Base-by-base conservation (phyloP, 192 early-diverging fungal genomes). In the Allomyces arbusculus region DNA sequence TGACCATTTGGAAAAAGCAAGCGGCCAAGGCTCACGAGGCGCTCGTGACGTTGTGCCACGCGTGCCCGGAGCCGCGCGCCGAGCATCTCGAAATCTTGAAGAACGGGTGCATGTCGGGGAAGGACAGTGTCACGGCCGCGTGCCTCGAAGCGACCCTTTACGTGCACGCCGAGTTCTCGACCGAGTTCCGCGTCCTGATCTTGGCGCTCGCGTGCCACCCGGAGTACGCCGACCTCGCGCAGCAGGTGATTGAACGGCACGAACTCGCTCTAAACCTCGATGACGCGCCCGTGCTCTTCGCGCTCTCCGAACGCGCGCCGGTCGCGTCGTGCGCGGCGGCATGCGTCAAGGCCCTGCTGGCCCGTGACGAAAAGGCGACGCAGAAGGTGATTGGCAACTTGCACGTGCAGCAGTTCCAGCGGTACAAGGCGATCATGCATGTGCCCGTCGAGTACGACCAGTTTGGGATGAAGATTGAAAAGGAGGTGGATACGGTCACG, bases 381-480 rank as follows among this genome's bases (percentile, higher is more conserved):
- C 65, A 90, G 45, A 64, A 71, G 22, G 61, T 77, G 11, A 81
- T 92, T 28, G 90, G 84, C 71, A 64, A 64, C 6, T 50, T 76
- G 6, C 90, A 90, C 69, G 69, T 70, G 26, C 78, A 82, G 58
- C 73, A 81, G 68, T 78, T 73, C 40, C 10, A 11, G 24, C 43
- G 28, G 16, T 43, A 20, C 44, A 28, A 20, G 24, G 63, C 16
- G 12, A 50, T 43, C 61, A 24, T 66, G 70, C 26, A 64, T n/a
- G 22, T 71, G 24, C 26, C 33, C 50, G 62, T 71, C 10, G 87
- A 93, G 68, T 92, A 88, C 65, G 92, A 99, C 70, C 85, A 86
- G 62, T 94, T 79, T 68, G 94, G 92, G 55, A 86, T 99, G 66
- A 78, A 94, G 0, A 91, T 89, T 33, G 85, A 87, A 1, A 87